phyloP scores from a whole-genome alignment of 176 grass and related monocot species.

The Bonia amplexicaulis region DNA sequence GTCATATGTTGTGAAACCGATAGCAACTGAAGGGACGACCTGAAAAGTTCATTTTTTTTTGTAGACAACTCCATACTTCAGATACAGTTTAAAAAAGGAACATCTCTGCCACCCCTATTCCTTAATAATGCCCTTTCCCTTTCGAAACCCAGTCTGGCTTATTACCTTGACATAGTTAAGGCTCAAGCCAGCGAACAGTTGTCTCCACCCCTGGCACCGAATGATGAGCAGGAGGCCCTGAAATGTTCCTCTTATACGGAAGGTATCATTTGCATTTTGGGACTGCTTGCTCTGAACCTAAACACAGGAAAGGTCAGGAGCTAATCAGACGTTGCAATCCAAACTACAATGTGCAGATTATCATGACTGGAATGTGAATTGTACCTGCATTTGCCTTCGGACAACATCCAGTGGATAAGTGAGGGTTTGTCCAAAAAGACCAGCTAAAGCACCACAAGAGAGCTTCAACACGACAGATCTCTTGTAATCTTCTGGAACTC shows the following conservation, averaged over 20 bases:
- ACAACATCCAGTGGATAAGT: slow-evolving; percentile 97
- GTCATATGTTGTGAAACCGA: slow-evolving; percentile 95
- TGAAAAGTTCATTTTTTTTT: slow-evolving; percentile 14
- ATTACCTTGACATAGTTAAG: slow-evolving; percentile 98
- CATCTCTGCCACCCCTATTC: not conserved
- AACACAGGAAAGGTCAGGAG: slow-evolving; percentile 8
- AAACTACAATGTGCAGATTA: not conserved
- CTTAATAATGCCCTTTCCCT: not conserved
- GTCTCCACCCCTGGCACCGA: slow-evolving; percentile 74
- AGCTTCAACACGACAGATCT: slow-evolving; percentile 78
- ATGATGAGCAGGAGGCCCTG: slow-evolving; percentile 62
- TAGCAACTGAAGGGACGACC: slow-evolving; percentile 95
- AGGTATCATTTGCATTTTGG: slow-evolving; percentile 39
- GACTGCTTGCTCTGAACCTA: slow-evolving; percentile 70
- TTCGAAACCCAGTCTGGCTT: not conserved
- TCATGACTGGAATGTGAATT: not conserved
- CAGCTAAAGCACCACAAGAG: slow-evolving; percentile 90
- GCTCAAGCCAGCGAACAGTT: slow-evolving; percentile 92
- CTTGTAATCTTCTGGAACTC: slow-evolving; percentile 83
- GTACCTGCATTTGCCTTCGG: slow-evolving; percentile 96
- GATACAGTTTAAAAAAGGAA: not conserved
- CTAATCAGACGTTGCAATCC: not conserved
- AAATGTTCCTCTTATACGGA: slow-evolving; percentile 61
- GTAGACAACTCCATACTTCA: not conserved
- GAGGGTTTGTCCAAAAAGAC: slow-evolving; percentile 94